Evolutionary conservation across 2,329 filamentous ascomycete species (phyloP), one percentile per base, ranked within the genome.

Genomic region (Camptophora hylomeconis): DNA sequence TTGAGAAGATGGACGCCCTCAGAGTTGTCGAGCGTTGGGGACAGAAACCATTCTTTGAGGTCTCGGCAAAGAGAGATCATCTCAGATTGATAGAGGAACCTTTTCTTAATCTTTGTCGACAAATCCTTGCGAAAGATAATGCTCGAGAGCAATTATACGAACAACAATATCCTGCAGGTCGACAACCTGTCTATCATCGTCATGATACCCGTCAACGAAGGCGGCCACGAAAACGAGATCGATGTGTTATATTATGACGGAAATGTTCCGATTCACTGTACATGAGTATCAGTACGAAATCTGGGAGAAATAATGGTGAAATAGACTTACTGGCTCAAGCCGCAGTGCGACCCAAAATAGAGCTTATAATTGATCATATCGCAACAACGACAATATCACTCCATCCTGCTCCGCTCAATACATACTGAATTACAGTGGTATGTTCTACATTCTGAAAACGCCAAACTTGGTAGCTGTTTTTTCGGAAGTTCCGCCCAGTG

Each of bases 81-180:
- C 67, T 77, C 47, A 80, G 79, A 39, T 93, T 93, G 45, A 84
- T 93, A 10, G 82, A 92, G 44, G 84, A 92, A 51, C 81, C 86
- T 25, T 93, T 92, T 54, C 60, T 81, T 41, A 80, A 89, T 52
- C 67, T 92, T 32, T 87, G 80, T 49, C 69, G 80, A 36, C 81
- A 89, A 53, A 83, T 92, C 58, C 72, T 89, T 33, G 67, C 75
- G 37, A 80, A 74, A 45, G 80, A 87, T 37, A 44, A 55, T 20
- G 48, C 56, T 33, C 48, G 52, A 8, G 46, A 40, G 10, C 55
- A 49, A 23, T 42, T 51, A 26, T 44, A 44, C 27, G 45, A 50
- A 15, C 44, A 50, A 37, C 48, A 52, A 20, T 26, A 38, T 12
- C 46, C 45, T 5, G 39, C 33, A n/a, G 48, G 51, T 23, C 55